Conservation (phyloP, 1,284 basidiomycete species). For the Lentinula novae-zelandiae region DNA sequence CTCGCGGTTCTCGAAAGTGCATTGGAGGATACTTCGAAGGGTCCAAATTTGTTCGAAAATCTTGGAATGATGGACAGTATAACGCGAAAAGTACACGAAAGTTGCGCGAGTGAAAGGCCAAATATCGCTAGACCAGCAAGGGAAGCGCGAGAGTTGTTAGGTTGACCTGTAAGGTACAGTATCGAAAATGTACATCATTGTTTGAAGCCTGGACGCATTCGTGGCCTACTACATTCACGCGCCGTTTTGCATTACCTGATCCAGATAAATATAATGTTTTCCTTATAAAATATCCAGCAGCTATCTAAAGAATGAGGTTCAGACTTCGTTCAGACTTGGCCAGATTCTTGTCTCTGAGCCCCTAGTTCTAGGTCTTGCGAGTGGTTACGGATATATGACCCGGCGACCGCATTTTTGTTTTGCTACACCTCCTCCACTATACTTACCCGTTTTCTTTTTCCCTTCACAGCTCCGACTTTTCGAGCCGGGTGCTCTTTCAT, state of each 20-base stretch:
- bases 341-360: too few species aligned
- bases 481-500: not conserved
- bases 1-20: constrained; percentile 54
- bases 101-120: constrained; percentile 67
- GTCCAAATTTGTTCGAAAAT: constrained; percentile 60
- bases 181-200: not conserved
- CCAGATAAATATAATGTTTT: too few species aligned
- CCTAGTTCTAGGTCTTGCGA: not conserved
- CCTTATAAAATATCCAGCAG: too few species aligned
- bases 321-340: too few species aligned
- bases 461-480: not conserved
- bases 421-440: not conserved
- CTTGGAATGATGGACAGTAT: constrained; percentile 61
- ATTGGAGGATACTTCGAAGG: constrained; percentile 31
- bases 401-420: not conserved
- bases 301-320: too few species aligned
- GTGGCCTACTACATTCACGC: too few species aligned
- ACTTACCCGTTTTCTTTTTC: too few species aligned
- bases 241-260: too few species aligned
- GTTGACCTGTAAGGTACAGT: not conserved
- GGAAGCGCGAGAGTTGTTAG: constrained; percentile 78
- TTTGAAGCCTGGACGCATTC: too few species aligned
- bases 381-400: not conserved
- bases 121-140: constrained; percentile 81
- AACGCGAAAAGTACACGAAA: constrained; percentile 72